These are phyloP conservation scores for Phaeodactylum tricornutum DNA, from an alignment of 108 stramenopile genomes.

Conservation along the genomic window DNA sequence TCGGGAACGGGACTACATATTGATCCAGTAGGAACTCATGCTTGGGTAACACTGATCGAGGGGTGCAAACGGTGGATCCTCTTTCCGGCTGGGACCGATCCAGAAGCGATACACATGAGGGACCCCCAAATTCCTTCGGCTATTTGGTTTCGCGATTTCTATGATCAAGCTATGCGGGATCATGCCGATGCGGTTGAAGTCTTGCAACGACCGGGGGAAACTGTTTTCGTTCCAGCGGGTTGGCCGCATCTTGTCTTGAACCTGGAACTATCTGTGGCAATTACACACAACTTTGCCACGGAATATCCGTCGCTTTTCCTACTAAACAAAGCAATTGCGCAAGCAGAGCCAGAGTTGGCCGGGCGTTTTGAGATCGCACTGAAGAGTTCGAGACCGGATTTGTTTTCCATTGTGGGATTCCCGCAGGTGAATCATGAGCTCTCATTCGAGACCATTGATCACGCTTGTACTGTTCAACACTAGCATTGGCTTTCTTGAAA, in stretches of 20 bases:
- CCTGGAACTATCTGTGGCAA: conserved; percentile 63
- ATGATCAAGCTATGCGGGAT: too few relatives aligned
- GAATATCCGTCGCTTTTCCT: conserved; percentile 53
- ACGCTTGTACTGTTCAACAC: too few relatives aligned
- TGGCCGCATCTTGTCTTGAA: conserved; percentile 85
- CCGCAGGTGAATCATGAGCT: too few relatives aligned
- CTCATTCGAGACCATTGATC: too few relatives aligned
- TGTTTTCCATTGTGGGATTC: too few relatives aligned
- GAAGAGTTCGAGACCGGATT: too few relatives aligned
- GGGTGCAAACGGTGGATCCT: conserved; percentile 77
- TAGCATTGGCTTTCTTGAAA: too few relatives aligned
- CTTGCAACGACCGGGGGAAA: conserved; percentile 73
- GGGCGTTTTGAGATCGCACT: too few relatives aligned
- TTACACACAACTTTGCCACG: conserved; percentile 82
- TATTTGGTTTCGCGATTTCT: conserved; percentile 56
- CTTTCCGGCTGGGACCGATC: conserved; percentile 59
- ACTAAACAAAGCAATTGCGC: conserved; percentile 27
- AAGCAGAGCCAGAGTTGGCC: conserved; percentile 57
- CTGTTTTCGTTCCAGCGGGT: conserved; percentile 77
- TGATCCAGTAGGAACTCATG: conserved; percentile 78
- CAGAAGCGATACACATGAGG: conserved; percentile 43
- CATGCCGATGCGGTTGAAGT: conserved; percentile 45
- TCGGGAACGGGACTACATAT: conserved; percentile 81
- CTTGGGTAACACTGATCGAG: conserved; percentile 73
- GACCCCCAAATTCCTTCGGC: conserved; percentile 64